Evolutionary conservation across 495 filamentous ascomycete genomes (phyloP).

Genomic region (Xylaria bambusicola): DNA sequence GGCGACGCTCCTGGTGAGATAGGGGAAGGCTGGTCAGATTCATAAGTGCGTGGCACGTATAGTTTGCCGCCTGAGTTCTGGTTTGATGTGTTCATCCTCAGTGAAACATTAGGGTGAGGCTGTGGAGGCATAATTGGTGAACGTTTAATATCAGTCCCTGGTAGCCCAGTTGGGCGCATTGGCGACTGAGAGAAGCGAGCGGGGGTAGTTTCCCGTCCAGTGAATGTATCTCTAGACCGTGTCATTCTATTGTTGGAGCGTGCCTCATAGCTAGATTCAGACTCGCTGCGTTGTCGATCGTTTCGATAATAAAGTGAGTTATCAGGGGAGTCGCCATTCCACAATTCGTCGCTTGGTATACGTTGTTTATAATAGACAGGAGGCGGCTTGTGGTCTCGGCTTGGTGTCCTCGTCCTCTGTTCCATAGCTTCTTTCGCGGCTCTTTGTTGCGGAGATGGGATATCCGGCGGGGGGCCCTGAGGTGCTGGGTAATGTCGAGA

Average conservation of each 20-base stretch:
- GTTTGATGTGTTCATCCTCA: constrained; percentile 28
- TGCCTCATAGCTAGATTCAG: constrained; percentile 54
- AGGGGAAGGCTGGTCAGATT: constrained; percentile 48
- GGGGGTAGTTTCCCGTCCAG: constrained; percentile 29
- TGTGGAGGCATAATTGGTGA: constrained; percentile 51
- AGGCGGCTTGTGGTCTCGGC: constrained; percentile 47
- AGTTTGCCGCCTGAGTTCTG: constrained; percentile 34
- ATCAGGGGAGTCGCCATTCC: constrained; percentile 25
- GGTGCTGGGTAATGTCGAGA: constrained; percentile 34
- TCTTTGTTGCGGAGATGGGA: constrained; percentile 28
- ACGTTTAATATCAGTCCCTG: constrained; percentile 45
- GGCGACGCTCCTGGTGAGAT: constrained; percentile 48
- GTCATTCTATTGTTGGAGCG: constrained; percentile 55
- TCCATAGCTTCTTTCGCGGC: constrained; percentile 32
- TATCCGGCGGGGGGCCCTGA: constrained; percentile 26
- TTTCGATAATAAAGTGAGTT: constrained; percentile 30
- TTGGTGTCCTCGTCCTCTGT: constrained; percentile 41
- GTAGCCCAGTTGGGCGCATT: constrained; percentile 47
- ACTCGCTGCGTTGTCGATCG: constrained; percentile 62
- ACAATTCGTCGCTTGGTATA: constrained; percentile 40
- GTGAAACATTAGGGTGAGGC: constrained; percentile 42
- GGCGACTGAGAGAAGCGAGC: constrained; percentile 31
- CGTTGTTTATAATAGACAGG: constrained; percentile 44
- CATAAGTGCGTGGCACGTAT: constrained; percentile 33
- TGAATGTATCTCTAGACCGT: constrained; percentile 41